Conservation (phyloP, 805 yeast species). For the Candida golubevii region DNA sequence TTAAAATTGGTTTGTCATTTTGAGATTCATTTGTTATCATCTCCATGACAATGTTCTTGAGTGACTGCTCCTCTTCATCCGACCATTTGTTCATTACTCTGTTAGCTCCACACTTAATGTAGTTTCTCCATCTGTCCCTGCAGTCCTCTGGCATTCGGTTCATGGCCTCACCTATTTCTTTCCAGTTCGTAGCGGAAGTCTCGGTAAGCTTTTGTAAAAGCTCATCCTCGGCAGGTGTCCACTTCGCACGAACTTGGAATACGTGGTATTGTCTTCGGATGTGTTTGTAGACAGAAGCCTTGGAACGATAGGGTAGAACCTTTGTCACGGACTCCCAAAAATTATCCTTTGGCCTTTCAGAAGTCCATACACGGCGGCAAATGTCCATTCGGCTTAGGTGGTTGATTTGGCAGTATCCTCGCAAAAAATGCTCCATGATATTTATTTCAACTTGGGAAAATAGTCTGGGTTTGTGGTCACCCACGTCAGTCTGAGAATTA, state of each 20-base stretch:
- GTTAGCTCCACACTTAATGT: slow-evolving; percentile 82
- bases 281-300: slow-evolving; percentile 90
- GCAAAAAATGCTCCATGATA: slow-evolving; percentile 69
- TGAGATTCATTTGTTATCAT: slow-evolving; percentile 32
- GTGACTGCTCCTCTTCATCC: slow-evolving; percentile 58
- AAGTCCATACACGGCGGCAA: slow-evolving; percentile 84
- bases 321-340: slow-evolving; percentile 83
- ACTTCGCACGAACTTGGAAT: slow-evolving; percentile 82
- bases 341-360: slow-evolving; percentile 77
- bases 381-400: slow-evolving; percentile 62
- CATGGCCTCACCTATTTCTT: slow-evolving; percentile 69
- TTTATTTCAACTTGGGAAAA: slow-evolving; percentile 64
- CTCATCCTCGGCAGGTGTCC: slow-evolving; percentile 82
- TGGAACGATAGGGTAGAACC: slow-evolving; percentile 77
- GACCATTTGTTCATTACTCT: slow-evolving; percentile 81
- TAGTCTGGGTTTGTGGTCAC: slow-evolving; percentile 31
- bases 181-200: slow-evolving; percentile 83
- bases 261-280: slow-evolving; percentile 86
- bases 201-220: slow-evolving; percentile 58
- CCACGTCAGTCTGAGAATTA: slow-evolving; percentile 19
- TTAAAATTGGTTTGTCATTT: slow-evolving; percentile 32
- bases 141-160: slow-evolving; percentile 98
- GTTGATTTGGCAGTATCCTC: slow-evolving; percentile 61
- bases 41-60: slow-evolving; percentile 51
- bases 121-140: slow-evolving; percentile 94